These are phyloP conservation scores for Russula foetens DNA, from an alignment of 768 basidiomycete species.

Conservation along the genomic window DNA sequence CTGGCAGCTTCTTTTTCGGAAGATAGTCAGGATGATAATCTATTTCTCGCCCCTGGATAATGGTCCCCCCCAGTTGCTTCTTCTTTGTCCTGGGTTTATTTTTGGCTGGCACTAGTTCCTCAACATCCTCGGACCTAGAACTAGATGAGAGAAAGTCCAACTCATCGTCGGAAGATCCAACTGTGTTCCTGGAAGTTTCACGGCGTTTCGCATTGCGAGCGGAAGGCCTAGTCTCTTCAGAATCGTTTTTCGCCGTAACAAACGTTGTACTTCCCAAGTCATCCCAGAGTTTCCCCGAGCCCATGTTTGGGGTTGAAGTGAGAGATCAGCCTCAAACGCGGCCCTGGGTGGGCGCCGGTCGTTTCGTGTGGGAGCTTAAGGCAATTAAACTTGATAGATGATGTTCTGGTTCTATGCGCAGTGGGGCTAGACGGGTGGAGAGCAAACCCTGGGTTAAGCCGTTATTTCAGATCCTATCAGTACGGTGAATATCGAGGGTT, in stretches of 20 bases:
- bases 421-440: neutral
- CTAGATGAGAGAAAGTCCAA: conserved; percentile 14
- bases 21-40: neutral
- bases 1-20: conserved; percentile 10
- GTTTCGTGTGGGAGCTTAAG: neutral
- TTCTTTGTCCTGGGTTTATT: neutral
- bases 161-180: conserved; percentile 9
- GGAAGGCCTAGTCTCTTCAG: neutral
- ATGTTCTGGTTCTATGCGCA: neutral
- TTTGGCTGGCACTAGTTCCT: neutral
- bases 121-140: conserved; percentile 8
- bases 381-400: neutral
- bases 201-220: neutral
- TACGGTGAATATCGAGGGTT: neutral
- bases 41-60: neutral
- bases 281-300: conserved; percentile 13
- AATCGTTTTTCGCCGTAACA: neutral
- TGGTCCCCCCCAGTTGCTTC: neutral
- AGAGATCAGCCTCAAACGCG: neutral
- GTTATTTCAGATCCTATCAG: neutral
- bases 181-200: neutral
- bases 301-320: neutral
- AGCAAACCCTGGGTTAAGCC: neutral
- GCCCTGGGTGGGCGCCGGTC: neutral
- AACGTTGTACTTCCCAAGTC: conserved; percentile 8